A percentile compares a stretch with the other conserved stretches of the same genome.
Evolutionary conservation across 352 stramenopile genomes (phyloP).

Genomic region (Phytophthora melonis): DNA sequence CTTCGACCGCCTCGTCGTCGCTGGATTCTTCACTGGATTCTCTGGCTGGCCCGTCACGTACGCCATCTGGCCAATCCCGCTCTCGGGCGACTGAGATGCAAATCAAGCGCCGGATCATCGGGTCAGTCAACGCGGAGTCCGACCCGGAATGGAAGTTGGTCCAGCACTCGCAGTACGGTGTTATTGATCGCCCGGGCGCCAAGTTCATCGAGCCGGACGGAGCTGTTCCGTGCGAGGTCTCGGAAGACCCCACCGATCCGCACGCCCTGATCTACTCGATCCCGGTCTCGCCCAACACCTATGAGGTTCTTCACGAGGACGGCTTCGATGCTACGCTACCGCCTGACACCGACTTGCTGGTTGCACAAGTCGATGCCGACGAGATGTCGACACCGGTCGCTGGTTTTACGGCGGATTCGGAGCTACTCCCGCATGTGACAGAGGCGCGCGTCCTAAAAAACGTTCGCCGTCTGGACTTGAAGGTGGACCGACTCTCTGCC

Average conservation of each 20-base stretch:
- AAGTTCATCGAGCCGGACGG: background rate
- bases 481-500: background rate
- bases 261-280: background rate
- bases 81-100: background rate
- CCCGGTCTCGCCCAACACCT: background rate
- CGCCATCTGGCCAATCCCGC: background rate
- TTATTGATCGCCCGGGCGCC: background rate
- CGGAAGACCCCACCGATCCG: background rate
- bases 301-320: background rate
- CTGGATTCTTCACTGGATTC: background rate
- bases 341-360: background rate
- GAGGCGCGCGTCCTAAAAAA: background rate
- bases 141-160: slow-evolving; percentile 3
- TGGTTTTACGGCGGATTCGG: background rate
- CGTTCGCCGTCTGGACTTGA: background rate
- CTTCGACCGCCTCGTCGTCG: background rate
- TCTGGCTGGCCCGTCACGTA: too few species aligned
- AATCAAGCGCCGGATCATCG: background rate
- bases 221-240: background rate
- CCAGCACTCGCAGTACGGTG: slow-evolving; percentile 1
- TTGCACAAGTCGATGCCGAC: background rate
- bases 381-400: background rate
- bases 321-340: background rate
- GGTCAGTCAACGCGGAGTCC: background rate
- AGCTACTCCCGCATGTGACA: background rate